Base-by-base conservation (phyloP, 2,329 filamentous ascomycete species). In the Penicillium hordei region DNA sequence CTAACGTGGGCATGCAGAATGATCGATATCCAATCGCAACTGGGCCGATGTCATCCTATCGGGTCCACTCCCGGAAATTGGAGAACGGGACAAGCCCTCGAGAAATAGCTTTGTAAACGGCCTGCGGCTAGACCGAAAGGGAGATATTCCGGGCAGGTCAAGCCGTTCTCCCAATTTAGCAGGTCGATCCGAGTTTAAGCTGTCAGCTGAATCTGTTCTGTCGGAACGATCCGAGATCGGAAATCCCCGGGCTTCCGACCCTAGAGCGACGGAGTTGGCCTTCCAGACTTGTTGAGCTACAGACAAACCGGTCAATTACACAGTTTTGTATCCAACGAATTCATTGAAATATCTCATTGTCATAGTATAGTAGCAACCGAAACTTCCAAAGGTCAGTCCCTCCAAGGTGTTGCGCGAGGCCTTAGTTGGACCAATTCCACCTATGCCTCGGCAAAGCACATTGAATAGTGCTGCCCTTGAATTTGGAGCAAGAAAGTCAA, bases 101-200 rank as follows among this genome's bases (percentile, higher is more conserved):
- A 13, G 15, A 3, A 5, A 33, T 40, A 23, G 53, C 43, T 60
- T 64, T 60, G 56, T 64, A 57, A 63, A 36, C 59, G 45, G 62
- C 60, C 48, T 42, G 10, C 19, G 39, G 50, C 56, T 42, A 46
- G 48, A 46, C 45, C 45, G n/a, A 15, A 25, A 17, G 33, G 13
- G 15, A 21, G 25, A 34, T n/a, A 33, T 52, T 59, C 40, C 17
- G 17, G 34, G 48, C 8, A 34, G 52, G 52, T 31, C 25, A 55
- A 19, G 48, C 7, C 19, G 43, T 51, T 52, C 55, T 52, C 50
- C 48, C 27, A 50, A 59, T 50, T 21, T 8, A 59, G 59, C 29
- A 61, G 59, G 39, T 57, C 48, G 12, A 53, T 56, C 57, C 57
- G 52, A 50, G 15, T 19, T 29, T 10, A 27, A n/a, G 17, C 9